These are phyloP conservation scores for Camelina sativa DNA, from an alignment of 345 rosid genomes.

Conservation along the genomic window DNA sequence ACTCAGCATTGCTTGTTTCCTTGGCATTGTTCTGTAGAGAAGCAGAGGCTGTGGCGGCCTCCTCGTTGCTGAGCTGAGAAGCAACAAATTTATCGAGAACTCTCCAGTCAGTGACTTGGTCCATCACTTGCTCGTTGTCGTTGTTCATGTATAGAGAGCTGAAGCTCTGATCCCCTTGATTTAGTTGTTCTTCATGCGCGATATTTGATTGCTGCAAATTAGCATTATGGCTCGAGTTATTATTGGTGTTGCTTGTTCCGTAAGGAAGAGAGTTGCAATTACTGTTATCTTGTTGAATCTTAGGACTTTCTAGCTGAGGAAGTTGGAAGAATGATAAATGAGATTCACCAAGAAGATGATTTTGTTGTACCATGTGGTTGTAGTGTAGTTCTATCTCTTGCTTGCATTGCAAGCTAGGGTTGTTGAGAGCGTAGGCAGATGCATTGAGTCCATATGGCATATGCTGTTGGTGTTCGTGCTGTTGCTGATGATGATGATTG, in stretches of 20 bases:
- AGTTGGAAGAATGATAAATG: conserved; percentile 63
- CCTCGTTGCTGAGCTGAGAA: conserved; percentile 90
- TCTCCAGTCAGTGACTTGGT: conserved; percentile 93
- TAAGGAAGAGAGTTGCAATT: conserved; percentile 55
- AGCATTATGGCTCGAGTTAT: conserved; percentile 48
- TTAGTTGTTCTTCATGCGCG: conserved; percentile 61
- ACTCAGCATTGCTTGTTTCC: conserved; percentile 39
- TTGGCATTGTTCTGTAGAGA: conserved; percentile 40
- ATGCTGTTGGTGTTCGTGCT: conserved; percentile 67
- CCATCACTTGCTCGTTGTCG: conserved; percentile 61
- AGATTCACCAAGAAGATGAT: conserved; percentile 52
- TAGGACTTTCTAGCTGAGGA: conserved; percentile 84
- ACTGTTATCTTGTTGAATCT: conserved; percentile 60
- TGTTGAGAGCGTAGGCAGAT: conserved; percentile 48
- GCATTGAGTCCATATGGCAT: conserved; percentile 48
- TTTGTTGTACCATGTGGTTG: conserved; percentile 52
- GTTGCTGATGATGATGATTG: conserved; percentile 52
- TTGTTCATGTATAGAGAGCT: conserved; percentile 53
- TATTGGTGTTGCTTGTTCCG: conserved; percentile 48
- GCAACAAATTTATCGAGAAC: conserved; percentile 96
- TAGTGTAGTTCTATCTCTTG: conserved; percentile 69
- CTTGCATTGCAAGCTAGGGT: conserved; percentile 60
- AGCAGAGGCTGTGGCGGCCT: conserved; percentile 48
- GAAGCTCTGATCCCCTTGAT: conserved; percentile 56
- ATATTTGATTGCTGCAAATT: conserved; percentile 64